These are phyloP conservation scores for Penicillium sp. DNA, from an alignment of 2,329 filamentous ascomycete species.

Conservation along the genomic window DNA sequence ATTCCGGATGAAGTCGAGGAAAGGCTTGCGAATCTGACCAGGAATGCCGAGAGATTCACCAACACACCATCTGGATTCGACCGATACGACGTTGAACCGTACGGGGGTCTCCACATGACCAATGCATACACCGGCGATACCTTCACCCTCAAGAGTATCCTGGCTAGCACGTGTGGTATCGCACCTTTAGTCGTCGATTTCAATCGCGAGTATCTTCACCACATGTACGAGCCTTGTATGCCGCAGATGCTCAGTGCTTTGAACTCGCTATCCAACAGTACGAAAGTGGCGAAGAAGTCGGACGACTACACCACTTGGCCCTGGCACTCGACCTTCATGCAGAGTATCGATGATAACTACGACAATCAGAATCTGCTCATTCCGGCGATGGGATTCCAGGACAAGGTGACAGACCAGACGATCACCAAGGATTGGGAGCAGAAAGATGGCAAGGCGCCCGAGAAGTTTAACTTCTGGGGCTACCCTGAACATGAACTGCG, in stretches of 20 bases:
- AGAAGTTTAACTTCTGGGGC: slow-evolving; percentile 22
- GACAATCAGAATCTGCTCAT: slow-evolving; percentile 26
- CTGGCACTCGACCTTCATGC: slow-evolving; percentile 28
- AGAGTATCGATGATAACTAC: slow-evolving; percentile 26
- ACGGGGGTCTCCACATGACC: slow-evolving; percentile 41
- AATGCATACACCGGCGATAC: slow-evolving; percentile 41
- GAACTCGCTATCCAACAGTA: slow-evolving; percentile 9
- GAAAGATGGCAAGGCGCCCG: slow-evolving; percentile 3
- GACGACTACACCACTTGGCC: slow-evolving; percentile 23
- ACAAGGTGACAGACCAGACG: slow-evolving; percentile 16
- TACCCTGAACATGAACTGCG: slow-evolving; percentile 25
- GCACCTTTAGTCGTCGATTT: slow-evolving; percentile 42
- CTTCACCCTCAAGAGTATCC: slow-evolving; percentile 45
- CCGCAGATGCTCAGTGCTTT: slow-evolving; percentile 30
- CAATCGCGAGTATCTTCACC: slow-evolving; percentile 39
- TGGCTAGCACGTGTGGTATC: slow-evolving; percentile 41
- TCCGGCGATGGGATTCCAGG: slow-evolving; percentile 20
- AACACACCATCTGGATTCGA: slow-evolving; percentile 17
- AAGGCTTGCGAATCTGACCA: slow-evolving; percentile 23
- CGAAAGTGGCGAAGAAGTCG: slow-evolving; percentile 6
- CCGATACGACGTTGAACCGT: slow-evolving; percentile 15
- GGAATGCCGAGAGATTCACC: slow-evolving; percentile 21
- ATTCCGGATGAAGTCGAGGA: slow-evolving; percentile 31
- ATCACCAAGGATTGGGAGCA: slow-evolving; percentile 15
- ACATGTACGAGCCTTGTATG: slow-evolving; percentile 45